Conservation (phyloP, 179 eudicot genomes). For the Beta macrorhiza region DNA sequence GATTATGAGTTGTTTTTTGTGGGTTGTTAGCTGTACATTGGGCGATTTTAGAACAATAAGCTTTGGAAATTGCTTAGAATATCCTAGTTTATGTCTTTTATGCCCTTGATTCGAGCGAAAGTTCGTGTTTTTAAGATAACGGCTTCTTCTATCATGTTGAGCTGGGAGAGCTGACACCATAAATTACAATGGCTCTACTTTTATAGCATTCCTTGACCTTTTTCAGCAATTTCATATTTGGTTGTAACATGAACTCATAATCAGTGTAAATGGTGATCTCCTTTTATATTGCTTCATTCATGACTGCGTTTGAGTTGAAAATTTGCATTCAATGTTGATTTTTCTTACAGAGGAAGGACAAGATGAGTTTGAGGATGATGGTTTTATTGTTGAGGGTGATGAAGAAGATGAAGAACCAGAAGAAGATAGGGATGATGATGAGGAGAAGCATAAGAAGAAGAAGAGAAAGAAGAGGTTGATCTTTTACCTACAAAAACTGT, state of each 20-base stretch:
- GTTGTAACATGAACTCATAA: not conserved
- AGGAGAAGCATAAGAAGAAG: constrained; percentile 71
- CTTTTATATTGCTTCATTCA: not conserved
- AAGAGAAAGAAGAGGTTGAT: constrained; percentile 74
- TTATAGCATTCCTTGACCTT: not conserved
- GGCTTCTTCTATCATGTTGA: not conserved
- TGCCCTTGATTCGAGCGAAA: not conserved
- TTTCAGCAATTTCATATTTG: too few species aligned
- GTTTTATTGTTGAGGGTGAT: constrained; percentile 82
- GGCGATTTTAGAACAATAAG: not conserved
- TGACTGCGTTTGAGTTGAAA: not conserved
- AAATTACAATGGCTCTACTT: not conserved
- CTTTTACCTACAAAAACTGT: not conserved
- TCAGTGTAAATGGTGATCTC: not conserved
- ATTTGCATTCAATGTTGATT: not conserved
- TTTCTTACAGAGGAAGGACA: constrained; percentile 70
- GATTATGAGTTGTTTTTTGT: not conserved
- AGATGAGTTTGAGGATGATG: constrained; percentile 91
- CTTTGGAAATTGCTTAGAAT: not conserved
- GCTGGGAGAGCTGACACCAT: not conserved
- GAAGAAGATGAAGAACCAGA: constrained; percentile 80
- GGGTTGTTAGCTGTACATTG: not conserved
- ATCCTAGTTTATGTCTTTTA: not conserved
- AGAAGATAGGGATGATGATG: constrained; percentile 62
- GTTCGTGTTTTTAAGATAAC: not conserved